A percentile compares a stretch with the other conserved stretches of the same genome.
phyloP scores from a whole-genome alignment of 805 yeast genomes.

The Candida nonsorbophila region DNA sequence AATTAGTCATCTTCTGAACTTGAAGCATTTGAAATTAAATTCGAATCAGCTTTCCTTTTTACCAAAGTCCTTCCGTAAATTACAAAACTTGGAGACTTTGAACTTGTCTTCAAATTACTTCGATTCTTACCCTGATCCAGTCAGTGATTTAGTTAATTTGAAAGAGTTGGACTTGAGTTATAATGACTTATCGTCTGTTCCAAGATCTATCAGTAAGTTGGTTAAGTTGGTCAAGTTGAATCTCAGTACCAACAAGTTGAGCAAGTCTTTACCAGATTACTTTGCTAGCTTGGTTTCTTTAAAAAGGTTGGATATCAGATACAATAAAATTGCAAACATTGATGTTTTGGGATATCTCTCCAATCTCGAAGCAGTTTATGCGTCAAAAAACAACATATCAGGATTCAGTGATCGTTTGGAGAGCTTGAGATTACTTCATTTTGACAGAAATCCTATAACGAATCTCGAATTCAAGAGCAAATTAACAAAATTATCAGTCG shows the following conservation, averaged over 20 bases:
- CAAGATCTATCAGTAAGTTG: slow-evolving; percentile 56
- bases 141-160: slow-evolving; percentile 55
- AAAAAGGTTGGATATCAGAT: slow-evolving; percentile 71
- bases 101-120: slow-evolving; percentile 79
- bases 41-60: slow-evolving; percentile 66
- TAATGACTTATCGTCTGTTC: slow-evolving; percentile 60
- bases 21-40: slow-evolving; percentile 60
- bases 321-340: slow-evolving; percentile 54
- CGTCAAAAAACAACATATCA: slow-evolving; percentile 73
- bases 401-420: slow-evolving; percentile 60
- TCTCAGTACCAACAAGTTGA: slow-evolving; percentile 66
- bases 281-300: slow-evolving; percentile 51
- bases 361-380: slow-evolving; percentile 63
- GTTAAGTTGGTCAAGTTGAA: slow-evolving; percentile 62
- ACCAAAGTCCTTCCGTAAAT: slow-evolving; percentile 55
- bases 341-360: slow-evolving; percentile 55
- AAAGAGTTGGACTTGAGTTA: slow-evolving; percentile 75
- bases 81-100: slow-evolving; percentile 51
- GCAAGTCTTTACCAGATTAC: slow-evolving; percentile 46
- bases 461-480: slow-evolving; percentile 49
- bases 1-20: slow-evolving; percentile 46
- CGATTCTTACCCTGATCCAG: slow-evolving; percentile 55
- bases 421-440: slow-evolving; percentile 60
- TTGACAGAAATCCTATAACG: slow-evolving; percentile 83
- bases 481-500: slow-evolving; percentile 57